Conservation (phyloP, 768 basidiomycete genomes). For the Suillus sp. region DNA sequence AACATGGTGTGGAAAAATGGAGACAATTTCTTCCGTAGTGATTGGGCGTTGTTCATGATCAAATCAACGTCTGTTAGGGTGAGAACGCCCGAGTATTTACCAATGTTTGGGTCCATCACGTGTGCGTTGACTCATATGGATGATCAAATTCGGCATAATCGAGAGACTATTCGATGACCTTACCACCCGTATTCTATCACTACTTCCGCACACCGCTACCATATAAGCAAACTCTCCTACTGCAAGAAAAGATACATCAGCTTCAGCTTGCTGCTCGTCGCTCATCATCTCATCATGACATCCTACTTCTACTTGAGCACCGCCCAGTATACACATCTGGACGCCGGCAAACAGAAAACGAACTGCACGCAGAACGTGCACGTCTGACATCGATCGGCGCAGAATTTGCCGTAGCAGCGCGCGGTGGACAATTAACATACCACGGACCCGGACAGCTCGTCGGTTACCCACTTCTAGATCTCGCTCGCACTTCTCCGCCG, state of each 20-base stretch:
- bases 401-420: slow-evolving; percentile 77
- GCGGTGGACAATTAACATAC: slow-evolving; percentile 95
- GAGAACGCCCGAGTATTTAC: not conserved
- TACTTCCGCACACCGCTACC: slow-evolving; percentile 78
- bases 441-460: slow-evolving; percentile 98
- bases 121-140: not conserved
- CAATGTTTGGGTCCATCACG: not conserved
- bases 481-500: slow-evolving; percentile 75
- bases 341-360: slow-evolving; percentile 73
- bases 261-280: slow-evolving; percentile 62
- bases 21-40: not conserved
- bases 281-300: slow-evolving; percentile 50
- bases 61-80: too few relatives aligned
- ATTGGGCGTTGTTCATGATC: not conserved
- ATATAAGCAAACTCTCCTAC: slow-evolving; percentile 63
- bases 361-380: slow-evolving; percentile 57
- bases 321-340: slow-evolving; percentile 94
- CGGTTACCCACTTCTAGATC: slow-evolving; percentile 92
- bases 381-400: slow-evolving; percentile 81
- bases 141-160: too few relatives aligned
- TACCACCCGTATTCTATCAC: slow-evolving; percentile 76
- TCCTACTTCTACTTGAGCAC: slow-evolving; percentile 85
- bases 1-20: not conserved
- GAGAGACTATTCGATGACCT: slow-evolving; percentile 20
- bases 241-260: slow-evolving; percentile 73